Conservation (phyloP, 1,284 basidiomycete species). For the Amylostereum areolatum region DNA sequence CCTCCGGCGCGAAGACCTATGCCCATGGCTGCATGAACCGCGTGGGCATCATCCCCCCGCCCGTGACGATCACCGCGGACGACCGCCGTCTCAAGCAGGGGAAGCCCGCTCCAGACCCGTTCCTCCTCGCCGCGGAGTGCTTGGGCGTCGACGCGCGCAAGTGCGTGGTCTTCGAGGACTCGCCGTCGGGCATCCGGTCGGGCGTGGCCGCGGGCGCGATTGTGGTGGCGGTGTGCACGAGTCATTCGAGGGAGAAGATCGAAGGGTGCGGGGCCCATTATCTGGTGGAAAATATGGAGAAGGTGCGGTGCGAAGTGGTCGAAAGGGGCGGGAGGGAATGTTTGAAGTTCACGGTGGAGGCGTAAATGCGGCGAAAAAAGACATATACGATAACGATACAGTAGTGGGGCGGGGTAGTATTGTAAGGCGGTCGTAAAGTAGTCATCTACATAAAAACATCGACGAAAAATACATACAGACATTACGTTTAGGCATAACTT, state of each 20-base stretch:
- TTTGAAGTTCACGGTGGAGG: neutral
- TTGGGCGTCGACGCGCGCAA: constrained; percentile 55
- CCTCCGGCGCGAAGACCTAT: constrained; percentile 72
- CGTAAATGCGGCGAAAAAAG: neutral
- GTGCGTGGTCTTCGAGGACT: constrained; percentile 74
- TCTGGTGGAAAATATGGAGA: constrained; percentile 56
- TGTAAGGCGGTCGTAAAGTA: too few species aligned
- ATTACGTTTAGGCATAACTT: too few species aligned
- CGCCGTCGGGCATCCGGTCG: constrained; percentile 67
- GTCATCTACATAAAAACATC: too few species aligned
- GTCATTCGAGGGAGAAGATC: constrained; percentile 49
- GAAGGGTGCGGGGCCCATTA: constrained; percentile 64
- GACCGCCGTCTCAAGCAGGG: constrained; percentile 63
- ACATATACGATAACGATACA: too few species aligned
- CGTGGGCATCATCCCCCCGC: constrained; percentile 67
- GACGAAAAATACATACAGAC: too few species aligned
- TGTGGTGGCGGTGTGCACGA: constrained; percentile 73
- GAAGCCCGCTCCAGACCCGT: constrained; percentile 69
- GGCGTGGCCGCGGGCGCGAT: constrained; percentile 69
- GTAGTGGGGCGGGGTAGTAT: too few species aligned
- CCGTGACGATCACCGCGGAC: constrained; percentile 74
- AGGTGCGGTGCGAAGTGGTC: constrained; percentile 37
- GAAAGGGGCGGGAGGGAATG: constrained; percentile 10
- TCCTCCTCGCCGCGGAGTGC: constrained; percentile 69
- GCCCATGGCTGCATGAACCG: constrained; percentile 68